These are phyloP conservation scores for Ampelomyces quisqualis DNA, from an alignment of 2,329 filamentous ascomycete species.

Conservation along the genomic window DNA sequence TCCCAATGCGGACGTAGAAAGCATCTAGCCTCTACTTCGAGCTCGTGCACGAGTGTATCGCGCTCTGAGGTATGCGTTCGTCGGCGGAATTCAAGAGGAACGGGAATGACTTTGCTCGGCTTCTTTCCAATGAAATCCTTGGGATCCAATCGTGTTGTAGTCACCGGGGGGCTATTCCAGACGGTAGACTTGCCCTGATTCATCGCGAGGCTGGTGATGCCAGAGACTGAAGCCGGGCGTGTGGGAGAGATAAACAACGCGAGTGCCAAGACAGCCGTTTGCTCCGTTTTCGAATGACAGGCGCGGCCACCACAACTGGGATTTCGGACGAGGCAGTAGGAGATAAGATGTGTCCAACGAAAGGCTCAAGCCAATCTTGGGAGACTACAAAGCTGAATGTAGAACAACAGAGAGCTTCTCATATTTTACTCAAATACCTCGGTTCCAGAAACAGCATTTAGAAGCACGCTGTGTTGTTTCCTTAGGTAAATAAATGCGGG, in stretches of 20 bases:
- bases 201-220: neutral
- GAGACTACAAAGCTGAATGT: neutral
- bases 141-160: neutral
- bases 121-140: slow-evolving; percentile 11
- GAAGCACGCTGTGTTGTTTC: too few species aligned
- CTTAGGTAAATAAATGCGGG: too few species aligned
- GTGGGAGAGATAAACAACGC: neutral
- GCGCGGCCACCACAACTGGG: too few species aligned
- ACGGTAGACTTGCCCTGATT: neutral
- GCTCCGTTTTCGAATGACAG: too few species aligned
- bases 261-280: neutral
- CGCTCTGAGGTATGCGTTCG: slow-evolving; percentile 14
- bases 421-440: too few species aligned
- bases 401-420: too few species aligned
- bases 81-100: slow-evolving; percentile 24
- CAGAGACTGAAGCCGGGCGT: neutral
- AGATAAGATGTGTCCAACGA: too few species aligned
- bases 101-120: slow-evolving; percentile 20
- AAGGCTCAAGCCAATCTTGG: too few species aligned
- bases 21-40: slow-evolving; percentile 24
- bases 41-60: slow-evolving; percentile 11
- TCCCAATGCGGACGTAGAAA: slow-evolving; percentile 18
- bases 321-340: too few species aligned
- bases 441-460: too few species aligned
- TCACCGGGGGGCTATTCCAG: neutral